Conservation (phyloP, 2,329 filamentous ascomycete species). For the Ustulina deusta region DNA sequence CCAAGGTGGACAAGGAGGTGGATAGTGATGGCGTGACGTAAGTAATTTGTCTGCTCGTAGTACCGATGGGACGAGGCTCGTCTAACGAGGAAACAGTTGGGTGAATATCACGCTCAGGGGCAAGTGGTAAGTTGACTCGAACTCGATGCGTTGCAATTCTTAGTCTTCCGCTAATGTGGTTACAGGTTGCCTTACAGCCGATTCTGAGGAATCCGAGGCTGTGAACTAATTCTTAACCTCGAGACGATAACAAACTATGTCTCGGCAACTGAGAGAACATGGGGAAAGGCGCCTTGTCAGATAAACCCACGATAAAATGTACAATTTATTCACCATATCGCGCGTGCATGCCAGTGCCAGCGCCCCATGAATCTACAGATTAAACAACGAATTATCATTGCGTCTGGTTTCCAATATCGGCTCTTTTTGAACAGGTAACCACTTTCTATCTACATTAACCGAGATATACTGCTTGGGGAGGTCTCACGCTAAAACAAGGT, state of each 20-base stretch:
- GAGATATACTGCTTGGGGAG: neutral
- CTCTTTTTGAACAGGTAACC: neutral
- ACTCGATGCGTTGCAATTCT: neutral
- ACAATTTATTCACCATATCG: neutral
- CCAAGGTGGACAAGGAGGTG: conserved; percentile 92
- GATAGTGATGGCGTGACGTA: conserved; percentile 79
- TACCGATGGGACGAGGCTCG: neutral
- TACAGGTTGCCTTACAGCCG: conserved; percentile 49
- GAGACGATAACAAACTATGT: neutral
- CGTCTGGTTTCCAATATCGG: neutral
- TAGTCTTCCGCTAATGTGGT: conserved; percentile 33
- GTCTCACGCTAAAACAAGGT: neutral
- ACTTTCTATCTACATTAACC: neutral
- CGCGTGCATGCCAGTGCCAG: neutral
- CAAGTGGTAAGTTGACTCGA: conserved; percentile 48
- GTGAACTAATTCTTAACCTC: neutral
- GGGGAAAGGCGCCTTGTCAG: neutral
- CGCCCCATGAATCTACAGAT: neutral
- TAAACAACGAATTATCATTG: neutral
- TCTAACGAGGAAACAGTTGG: conserved; percentile 44
- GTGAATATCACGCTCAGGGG: conserved; percentile 51
- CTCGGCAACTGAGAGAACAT: neutral
- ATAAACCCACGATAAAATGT: neutral
- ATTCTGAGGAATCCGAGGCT: conserved; percentile 41
- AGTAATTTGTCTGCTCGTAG: conserved; percentile 35